Evolutionary conservation across 139 green algal species (phyloP), one percentile per base, ranked within the genome.

Genomic region (Raphidocelis subcapitata): DNA sequence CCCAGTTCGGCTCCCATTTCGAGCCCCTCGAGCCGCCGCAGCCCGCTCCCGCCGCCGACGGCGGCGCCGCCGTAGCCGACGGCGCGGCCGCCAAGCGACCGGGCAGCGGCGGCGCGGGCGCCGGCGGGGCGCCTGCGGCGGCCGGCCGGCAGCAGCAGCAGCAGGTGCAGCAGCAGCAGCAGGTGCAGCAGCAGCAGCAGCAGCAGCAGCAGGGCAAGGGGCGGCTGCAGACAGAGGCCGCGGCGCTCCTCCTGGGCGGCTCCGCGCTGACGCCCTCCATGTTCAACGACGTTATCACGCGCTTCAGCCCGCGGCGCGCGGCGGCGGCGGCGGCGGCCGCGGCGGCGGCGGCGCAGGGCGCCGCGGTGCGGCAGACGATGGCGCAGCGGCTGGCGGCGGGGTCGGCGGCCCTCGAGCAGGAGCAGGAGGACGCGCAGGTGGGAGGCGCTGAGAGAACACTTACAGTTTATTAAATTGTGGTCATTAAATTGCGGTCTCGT

Each of bases 401-500:
- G 33, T 29, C 63, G 23, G 16, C 37, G 54, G 75, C 3, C 24
- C 21, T 64, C 21, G 10, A 68, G 66, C 60, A 74, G 41, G 85
- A 95, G 75, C 91, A 96, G 82, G 82, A 96, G 72, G 91, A 96
- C 46, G 91, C 89, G 26, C 81, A 77, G 26, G 55, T 73, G 31
- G 20, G 36, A 5, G 5, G 15, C 16, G 26, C 20, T 12, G 56
- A 20, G 56, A 18, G 56, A 10, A n/a, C n/a, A n/a, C n/a, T n/a
- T n/a, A n/a, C n/a, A n/a, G n/a, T n/a, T n/a, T n/a, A n/a, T n/a
- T 35, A 35, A 15, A 31, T 62, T 62, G 55, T 35, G 18, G 18
- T 20, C 20, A 18, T 20, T 57, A 20, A 57, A 18, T n/a, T 16
- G 18, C 18, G 49, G 49, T 57, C 20, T 57, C 18, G 20, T 57